Conservation (phyloP, 2,329 filamentous ascomycete genomes). For the Chaetomium olivaceum region DNA sequence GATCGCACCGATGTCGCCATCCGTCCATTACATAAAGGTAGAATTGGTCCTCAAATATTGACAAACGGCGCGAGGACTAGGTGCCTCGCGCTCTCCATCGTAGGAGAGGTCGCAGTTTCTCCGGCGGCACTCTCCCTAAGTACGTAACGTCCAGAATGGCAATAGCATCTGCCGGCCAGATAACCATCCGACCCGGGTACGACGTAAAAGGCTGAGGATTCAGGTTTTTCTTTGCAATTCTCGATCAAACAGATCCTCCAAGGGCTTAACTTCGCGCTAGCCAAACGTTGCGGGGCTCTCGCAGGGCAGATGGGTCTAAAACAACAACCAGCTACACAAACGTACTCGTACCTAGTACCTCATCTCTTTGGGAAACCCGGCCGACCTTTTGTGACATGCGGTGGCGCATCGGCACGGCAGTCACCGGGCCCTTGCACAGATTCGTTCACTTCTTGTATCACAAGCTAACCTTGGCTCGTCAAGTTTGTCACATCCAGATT, state of each 20-base stretch:
- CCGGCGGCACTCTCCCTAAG: too few species aligned
- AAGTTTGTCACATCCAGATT: background rate
- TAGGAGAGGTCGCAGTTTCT: too few species aligned
- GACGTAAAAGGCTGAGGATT: background rate
- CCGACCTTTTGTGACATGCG: background rate
- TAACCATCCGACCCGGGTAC: background rate
- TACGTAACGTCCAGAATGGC: too few species aligned
- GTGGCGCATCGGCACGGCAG: background rate
- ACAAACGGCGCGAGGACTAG: too few species aligned
- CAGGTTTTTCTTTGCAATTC: background rate
- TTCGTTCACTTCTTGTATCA: background rate
- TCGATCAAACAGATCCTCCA: background rate
- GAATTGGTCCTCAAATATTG: too few species aligned
- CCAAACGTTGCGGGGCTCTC: background rate
- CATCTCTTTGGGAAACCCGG: background rate
- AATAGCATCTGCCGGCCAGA: too few species aligned
- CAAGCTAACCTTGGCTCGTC: background rate
- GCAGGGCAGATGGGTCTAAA: background rate
- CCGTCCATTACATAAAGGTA: too few species aligned
- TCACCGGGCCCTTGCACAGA: background rate
- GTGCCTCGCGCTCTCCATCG: too few species aligned
- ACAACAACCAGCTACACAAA: background rate
- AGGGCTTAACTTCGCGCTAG: background rate
- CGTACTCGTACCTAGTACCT: background rate
- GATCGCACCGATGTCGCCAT: too few species aligned